These are phyloP conservation scores for Pseudisothecium myosuroides DNA, from an alignment of 225 moss, liverwort and hornwort genomes.

Conservation along the genomic window DNA sequence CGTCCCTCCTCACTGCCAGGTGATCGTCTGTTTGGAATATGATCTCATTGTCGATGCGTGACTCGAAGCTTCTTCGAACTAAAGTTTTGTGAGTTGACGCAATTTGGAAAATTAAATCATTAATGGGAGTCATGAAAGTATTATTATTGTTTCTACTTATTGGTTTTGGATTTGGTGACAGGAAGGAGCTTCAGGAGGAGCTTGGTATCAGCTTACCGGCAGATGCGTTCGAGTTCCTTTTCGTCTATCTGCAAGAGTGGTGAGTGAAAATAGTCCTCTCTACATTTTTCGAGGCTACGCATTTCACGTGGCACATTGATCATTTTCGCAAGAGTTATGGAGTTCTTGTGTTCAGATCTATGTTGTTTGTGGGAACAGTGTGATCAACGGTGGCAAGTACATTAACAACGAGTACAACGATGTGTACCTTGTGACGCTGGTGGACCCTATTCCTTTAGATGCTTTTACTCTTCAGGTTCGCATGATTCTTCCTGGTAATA, in stretches of 20 bases:
- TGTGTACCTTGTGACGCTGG: constrained; percentile 85
- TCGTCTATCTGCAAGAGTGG: constrained; percentile 70
- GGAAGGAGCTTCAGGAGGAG: constrained; percentile 95
- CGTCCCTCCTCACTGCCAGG: constrained; percentile 82
- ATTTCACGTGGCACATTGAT: background rate
- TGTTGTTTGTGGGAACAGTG: constrained; percentile 34
- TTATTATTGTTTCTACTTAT: background rate
- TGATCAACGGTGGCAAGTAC: constrained; percentile 67
- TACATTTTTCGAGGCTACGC: background rate
- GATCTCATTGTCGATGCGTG: background rate
- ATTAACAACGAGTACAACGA: constrained; percentile 95
- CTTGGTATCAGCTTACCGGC: constrained; percentile 69
- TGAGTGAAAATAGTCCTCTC: constrained; percentile 18
- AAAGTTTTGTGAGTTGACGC: background rate
- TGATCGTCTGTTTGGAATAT: background rate
- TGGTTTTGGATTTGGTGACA: constrained; percentile 10
- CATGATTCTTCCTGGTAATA: background rate
- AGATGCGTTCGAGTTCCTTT: constrained; percentile 83
- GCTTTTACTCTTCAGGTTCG: constrained; percentile 84
- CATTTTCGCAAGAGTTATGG: background rate
- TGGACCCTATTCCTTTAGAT: constrained; percentile 77
- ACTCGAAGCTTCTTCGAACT: background rate
- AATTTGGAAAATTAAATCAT: background rate
- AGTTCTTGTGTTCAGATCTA: background rate
- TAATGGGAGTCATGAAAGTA: background rate